Conservation (phyloP, 352 stramenopile genomes). For the Phytopythium kandeliae region DNA sequence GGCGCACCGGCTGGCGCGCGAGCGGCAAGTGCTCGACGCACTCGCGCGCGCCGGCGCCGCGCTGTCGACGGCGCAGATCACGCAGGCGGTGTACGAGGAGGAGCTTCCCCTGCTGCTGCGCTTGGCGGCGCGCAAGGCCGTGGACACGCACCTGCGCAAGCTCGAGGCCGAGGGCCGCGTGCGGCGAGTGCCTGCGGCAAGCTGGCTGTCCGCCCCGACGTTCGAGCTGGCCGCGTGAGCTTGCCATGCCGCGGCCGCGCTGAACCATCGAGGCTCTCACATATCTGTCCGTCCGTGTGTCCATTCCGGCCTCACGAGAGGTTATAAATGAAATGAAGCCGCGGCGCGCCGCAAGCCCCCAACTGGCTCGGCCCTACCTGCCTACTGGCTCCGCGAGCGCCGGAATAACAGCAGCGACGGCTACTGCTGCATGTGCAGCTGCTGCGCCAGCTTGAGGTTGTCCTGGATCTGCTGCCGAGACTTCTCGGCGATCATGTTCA, state of each 20-base stretch:
- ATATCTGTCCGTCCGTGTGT: no score
- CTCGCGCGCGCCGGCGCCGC: conserved; percentile 12
- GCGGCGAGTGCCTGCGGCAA: conserved; percentile 4
- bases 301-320: not conserved
- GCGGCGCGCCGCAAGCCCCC: no score
- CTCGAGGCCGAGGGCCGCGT: conserved; percentile 42
- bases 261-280: no score
- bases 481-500: conserved; percentile 73
- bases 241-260: no score
- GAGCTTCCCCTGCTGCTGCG: conserved; percentile 46
- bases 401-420: no score
- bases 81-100: conserved; percentile 44
- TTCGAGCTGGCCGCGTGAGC: conserved; percentile 17
- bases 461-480: conserved; percentile 53
- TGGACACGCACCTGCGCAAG: conserved; percentile 65
- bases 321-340: conserved; percentile 9
- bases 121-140: conserved; percentile 40
- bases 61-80: conserved; percentile 41
- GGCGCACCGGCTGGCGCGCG: conserved; percentile 61
- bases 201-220: conserved; percentile 27
- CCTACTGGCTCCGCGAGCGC: no score
- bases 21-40: conserved; percentile 52
- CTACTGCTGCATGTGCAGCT: conserved; percentile 18
- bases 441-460: conserved; percentile 49
- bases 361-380: no score